Evolutionary conservation across 768 basidiomycete genomes (phyloP).

Genomic region (Auricularia sp.): DNA sequence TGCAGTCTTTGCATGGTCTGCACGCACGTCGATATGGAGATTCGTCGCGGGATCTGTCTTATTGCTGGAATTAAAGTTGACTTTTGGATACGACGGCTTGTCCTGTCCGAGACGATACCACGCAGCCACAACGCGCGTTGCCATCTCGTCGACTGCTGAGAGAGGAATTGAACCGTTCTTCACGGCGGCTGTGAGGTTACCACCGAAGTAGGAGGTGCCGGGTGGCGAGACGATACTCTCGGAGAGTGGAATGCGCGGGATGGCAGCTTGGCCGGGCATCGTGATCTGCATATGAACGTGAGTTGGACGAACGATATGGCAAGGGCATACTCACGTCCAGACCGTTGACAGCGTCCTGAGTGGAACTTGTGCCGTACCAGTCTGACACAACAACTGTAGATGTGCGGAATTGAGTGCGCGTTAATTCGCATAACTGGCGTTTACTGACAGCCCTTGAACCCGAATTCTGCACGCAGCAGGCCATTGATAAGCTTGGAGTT

Average conservation of each 20-base stretch:
- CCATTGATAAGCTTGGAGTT: slow-evolving; percentile 61
- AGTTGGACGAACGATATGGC: no score
- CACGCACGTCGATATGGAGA: slow-evolving; percentile 56
- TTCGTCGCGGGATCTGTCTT: slow-evolving; percentile 29
- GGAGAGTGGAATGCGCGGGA: neutral
- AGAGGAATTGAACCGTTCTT: slow-evolving; percentile 60
- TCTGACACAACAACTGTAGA: slow-evolving; percentile 12
- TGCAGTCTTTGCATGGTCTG: slow-evolving; percentile 39
- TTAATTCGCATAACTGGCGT: neutral
- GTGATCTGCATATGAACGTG: no score
- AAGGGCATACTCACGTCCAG: slow-evolving; percentile 5
- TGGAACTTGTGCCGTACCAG: slow-evolving; percentile 11
- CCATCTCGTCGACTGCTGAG: slow-evolving; percentile 67
- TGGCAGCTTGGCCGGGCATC: neutral
- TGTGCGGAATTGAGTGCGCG: neutral
- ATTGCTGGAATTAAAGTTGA: slow-evolving; percentile 21
- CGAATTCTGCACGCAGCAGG: slow-evolving; percentile 61
- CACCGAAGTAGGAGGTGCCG: neutral
- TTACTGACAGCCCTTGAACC: slow-evolving; percentile 39
- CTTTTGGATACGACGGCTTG: slow-evolving; percentile 21
- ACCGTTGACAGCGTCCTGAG: neutral
- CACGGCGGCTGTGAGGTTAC: slow-evolving; percentile 28
- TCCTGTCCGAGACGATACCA: slow-evolving; percentile 17
- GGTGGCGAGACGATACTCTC: no score
- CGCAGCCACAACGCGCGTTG: slow-evolving; percentile 26